Evolutionary conservation across 2,329 filamentous ascomycete species (phyloP), one percentile per base, ranked within the genome.

Genomic region (Botrytis byssoidea): DNA sequence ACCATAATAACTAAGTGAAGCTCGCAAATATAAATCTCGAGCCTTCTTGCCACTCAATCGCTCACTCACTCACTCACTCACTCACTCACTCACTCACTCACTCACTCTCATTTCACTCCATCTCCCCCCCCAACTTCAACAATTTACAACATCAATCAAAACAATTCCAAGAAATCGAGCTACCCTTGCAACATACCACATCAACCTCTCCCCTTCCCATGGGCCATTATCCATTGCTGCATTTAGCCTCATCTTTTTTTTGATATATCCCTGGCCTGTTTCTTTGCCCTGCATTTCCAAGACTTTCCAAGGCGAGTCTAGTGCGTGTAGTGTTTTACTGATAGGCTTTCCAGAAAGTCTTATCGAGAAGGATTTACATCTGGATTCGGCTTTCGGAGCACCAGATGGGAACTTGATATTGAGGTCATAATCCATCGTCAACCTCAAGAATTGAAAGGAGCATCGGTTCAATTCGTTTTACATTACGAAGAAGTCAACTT

Each of bases 211-310:
- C 32, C 60, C 60, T 63, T 40, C 37, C 60, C 22, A 63, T n/a
- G 12, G 37, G 22, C 61, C 37, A 44, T 20, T 29, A 6, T 29
- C 61, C 61, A 65, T 46, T 1, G 12, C 22, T 42, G n/a, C 40
- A 42, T 57, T 68, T 57, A 57, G 48, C 66, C 48, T 68, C 66
- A 57, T 57, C 32, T 42, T 68, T 42, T 68, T 20, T 22, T 22
- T 5, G 12, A n/a, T n/a, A 6, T 18, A 68, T 68, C 65, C 65
- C 46, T 68, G 65, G 22, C 5, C 4, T 14, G 5, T 42, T 42
- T 22, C 25, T 32, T 16, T 42, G 66, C 66, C 48, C 66, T 68
- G 66, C 66, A 57, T 68, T 42, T 57, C 66, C 66, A 68, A 68
- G 66, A 68, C 48, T 67, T 25, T 42, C 66, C 66, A 57, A 68